Percentiles rank a stretch among this genome's conserved stretches.
Evolutionary conservation across 1,284 basidiomycete species (phyloP).

Genomic region (Apiotrichum laibachii): DNA sequence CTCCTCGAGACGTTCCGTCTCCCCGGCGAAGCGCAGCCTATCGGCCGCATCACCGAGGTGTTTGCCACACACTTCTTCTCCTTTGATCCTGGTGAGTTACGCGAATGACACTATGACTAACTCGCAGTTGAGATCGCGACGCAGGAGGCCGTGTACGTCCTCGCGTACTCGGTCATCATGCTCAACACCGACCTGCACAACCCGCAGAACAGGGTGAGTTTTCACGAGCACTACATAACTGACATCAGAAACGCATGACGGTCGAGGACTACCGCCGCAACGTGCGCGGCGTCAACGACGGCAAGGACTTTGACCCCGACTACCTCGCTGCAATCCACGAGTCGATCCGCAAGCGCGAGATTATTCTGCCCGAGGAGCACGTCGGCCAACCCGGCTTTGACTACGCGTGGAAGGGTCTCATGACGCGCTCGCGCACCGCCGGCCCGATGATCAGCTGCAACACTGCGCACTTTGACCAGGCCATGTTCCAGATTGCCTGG

Average conservation of each 20-base stretch:
- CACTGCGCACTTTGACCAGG: constrained; percentile 74
- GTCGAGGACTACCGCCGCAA: constrained; percentile 93
- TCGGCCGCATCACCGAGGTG: constrained; percentile 87
- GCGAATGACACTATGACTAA: constrained; percentile 37
- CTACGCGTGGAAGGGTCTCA: constrained; percentile 96
- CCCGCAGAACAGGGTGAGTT: constrained; percentile 66
- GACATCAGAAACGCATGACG: constrained; percentile 82
- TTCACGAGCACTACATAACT: background rate
- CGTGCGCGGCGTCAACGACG: constrained; percentile 87
- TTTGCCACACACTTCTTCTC: constrained; percentile 91
- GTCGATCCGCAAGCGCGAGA: constrained; percentile 89
- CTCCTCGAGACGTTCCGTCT: constrained; percentile 90
- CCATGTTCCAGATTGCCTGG: constrained; percentile 93
- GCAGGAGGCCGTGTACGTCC: constrained; percentile 90
- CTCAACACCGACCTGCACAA: constrained; percentile 97
- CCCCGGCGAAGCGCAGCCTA: constrained; percentile 94
- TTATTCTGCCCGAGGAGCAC: constrained; percentile 97
- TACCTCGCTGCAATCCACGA: constrained; percentile 89
- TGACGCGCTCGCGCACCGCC: constrained; percentile 74
- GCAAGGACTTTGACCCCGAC: constrained; percentile 75
- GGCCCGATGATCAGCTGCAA: constrained; percentile 77
- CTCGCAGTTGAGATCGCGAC: constrained; percentile 68
- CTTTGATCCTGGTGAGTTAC: constrained; percentile 59
- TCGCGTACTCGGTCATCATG: constrained; percentile 96
- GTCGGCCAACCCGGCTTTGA: constrained; percentile 96